Evolutionary conservation across 2,329 filamentous ascomycete genomes (phyloP).

Genomic region (Sporothrix inflata): DNA sequence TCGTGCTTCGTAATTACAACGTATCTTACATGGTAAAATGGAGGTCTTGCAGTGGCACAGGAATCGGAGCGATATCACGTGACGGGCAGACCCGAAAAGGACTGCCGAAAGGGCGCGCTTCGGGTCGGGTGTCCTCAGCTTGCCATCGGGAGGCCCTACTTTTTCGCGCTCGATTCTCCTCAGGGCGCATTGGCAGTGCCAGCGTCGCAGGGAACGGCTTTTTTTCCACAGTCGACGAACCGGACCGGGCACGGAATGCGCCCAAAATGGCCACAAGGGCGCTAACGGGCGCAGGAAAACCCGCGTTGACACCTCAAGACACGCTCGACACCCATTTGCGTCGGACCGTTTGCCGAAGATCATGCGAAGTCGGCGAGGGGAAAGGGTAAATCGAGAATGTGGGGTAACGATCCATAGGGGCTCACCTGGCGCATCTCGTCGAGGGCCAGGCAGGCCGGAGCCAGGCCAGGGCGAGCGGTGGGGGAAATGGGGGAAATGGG

Average conservation of each 20-base stretch:
- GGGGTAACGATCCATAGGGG: not conserved
- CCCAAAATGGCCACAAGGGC: not conserved
- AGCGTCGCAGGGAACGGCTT: not conserved
- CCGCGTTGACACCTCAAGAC: not conserved
- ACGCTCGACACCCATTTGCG: not conserved
- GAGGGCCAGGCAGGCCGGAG: too few relatives aligned
- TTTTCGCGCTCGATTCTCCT: too few relatives aligned
- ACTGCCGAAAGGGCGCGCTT: constrained; percentile 19
- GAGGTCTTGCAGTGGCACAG: too few relatives aligned
- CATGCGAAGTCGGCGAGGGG: constrained; percentile 24
- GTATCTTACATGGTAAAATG: too few relatives aligned
- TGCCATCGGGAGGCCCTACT: not conserved
- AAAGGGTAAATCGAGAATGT: not conserved
- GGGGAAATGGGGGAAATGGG: too few relatives aligned
- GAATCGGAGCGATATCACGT: not conserved
- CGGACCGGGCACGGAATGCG: not conserved
- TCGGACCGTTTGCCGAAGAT: constrained; percentile 26
- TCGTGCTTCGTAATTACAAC: too few relatives aligned
- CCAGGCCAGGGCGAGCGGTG: too few relatives aligned
- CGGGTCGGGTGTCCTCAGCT: constrained; percentile 16
- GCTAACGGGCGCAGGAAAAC: constrained; percentile 16
- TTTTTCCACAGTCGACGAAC: not conserved
- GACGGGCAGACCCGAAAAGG: not conserved
- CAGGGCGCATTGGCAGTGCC: not conserved
- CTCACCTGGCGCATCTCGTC: not conserved